Conservation (phyloP, 148 eudicot species). For the Rhododendron vialii region DNA sequence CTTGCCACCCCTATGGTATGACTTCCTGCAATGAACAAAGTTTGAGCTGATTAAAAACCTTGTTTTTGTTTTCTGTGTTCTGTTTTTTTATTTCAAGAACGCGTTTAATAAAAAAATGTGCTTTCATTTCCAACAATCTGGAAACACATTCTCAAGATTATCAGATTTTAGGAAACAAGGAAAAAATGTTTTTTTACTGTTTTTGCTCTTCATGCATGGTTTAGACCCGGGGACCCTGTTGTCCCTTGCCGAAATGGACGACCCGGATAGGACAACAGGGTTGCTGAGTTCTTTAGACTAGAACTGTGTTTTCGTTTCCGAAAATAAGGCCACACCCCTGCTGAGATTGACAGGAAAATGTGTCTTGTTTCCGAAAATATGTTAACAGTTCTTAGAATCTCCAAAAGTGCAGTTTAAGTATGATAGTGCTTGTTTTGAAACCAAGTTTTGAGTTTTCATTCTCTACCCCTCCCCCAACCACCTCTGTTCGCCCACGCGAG, state of each 20-base stretch:
- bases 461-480: neutral
- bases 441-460: neutral
- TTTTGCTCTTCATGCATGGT: neutral
- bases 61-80: neutral
- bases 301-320: neutral
- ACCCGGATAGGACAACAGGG: too few species aligned
- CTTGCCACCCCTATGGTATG: conserved; percentile 86
- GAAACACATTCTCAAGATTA: neutral
- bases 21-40: conserved; percentile 40
- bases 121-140: neutral
- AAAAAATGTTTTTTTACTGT: neutral
- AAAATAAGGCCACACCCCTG: neutral
- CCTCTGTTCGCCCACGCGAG: neutral
- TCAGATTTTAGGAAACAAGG: neutral
- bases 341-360: neutral
- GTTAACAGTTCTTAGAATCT: neutral
- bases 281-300: neutral
- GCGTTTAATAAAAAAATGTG: neutral
- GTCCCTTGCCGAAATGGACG: too few species aligned
- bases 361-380: neutral
- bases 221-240: too few species aligned
- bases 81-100: neutral
- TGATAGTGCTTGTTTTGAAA: neutral
- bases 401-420: neutral
- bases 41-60: neutral